These are phyloP conservation scores for Ascobolus immersus DNA, from an alignment of 495 filamentous ascomycete species.

Conservation along the genomic window DNA sequence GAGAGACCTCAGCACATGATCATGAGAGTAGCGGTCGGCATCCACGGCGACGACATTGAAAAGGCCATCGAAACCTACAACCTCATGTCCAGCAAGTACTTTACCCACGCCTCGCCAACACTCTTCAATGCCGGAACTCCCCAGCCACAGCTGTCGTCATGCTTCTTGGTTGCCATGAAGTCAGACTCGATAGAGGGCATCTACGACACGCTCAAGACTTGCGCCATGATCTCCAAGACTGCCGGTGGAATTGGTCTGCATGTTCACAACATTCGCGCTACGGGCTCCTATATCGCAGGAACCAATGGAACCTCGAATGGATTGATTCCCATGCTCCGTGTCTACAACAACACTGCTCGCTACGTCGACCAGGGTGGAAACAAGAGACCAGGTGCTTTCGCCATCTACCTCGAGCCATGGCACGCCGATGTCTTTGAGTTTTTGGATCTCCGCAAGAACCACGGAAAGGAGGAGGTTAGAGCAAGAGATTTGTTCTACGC, in stretches of 20 bases:
- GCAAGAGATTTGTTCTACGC: conserved; percentile 95
- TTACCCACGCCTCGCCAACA: conserved; percentile 92
- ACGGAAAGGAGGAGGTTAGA: conserved; percentile 80
- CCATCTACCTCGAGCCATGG: conserved; percentile 98
- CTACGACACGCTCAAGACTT: conserved; percentile 96
- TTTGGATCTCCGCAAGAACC: conserved; percentile 94
- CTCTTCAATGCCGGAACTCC: conserved; percentile 96
- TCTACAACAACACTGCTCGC: conserved; percentile 95
- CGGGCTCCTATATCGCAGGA: conserved; percentile 87
- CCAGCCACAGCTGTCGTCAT: conserved; percentile 75
- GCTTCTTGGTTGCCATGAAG: conserved; percentile 96
- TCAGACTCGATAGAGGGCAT: conserved; percentile 98
- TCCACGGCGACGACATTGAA: conserved; percentile 85
- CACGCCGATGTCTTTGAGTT: conserved; percentile 94
- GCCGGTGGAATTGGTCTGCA: conserved; percentile 93
- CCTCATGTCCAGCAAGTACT: conserved; percentile 89
- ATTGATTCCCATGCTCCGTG: conserved; percentile 88
- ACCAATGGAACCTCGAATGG: conserved; percentile 96
- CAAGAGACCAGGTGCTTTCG: conserved; percentile 95
- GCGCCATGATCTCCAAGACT: conserved; percentile 98
- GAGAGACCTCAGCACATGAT: conserved; percentile 97
- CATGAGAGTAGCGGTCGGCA: conserved; percentile 94
- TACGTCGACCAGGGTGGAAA: conserved; percentile 98
- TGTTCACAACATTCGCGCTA: conserved; percentile 83
- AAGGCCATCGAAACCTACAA: conserved; percentile 90